phyloP scores from a whole-genome alignment of 148 eudicot species.

The Talinum fruticosum region DNA sequence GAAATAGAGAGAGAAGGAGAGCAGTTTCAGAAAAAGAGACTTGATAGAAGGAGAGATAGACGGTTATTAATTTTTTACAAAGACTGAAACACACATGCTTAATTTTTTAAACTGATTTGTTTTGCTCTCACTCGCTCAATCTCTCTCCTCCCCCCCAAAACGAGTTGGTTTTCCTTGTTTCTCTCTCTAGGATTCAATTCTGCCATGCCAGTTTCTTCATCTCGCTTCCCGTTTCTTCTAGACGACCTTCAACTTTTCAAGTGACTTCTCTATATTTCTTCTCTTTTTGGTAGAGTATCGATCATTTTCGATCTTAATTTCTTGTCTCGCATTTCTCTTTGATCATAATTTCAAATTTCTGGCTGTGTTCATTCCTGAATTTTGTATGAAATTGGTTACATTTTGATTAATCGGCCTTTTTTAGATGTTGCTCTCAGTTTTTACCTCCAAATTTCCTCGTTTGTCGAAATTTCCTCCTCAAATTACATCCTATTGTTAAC shows the following conservation, averaged over 20 bases:
- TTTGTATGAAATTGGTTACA: background rate
- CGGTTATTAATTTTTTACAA: no score
- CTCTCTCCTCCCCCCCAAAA: background rate
- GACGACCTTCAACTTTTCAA: no score
- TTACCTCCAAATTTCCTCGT: background rate
- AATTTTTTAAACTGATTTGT: no score
- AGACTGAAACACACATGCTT: no score
- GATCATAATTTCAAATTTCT: background rate
- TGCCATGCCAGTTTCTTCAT: background rate
- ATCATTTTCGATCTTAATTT: background rate
- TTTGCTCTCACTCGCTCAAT: background rate
- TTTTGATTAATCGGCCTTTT: background rate
- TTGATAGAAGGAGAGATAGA: no score
- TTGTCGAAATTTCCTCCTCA: no score
- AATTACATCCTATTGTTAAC: no score
- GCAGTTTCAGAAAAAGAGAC: no score
- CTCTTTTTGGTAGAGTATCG: background rate
- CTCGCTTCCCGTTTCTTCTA: background rate
- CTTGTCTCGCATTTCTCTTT: background rate
- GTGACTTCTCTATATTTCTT: no score
- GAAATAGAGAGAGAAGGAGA: no score
- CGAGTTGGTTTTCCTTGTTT: background rate
- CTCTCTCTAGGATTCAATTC: background rate
- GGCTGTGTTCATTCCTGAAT: background rate
- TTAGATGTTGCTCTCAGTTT: background rate